phyloP scores from a whole-genome alignment of 2,329 filamentous ascomycete genomes.

The Aspergillus udagawae region DNA sequence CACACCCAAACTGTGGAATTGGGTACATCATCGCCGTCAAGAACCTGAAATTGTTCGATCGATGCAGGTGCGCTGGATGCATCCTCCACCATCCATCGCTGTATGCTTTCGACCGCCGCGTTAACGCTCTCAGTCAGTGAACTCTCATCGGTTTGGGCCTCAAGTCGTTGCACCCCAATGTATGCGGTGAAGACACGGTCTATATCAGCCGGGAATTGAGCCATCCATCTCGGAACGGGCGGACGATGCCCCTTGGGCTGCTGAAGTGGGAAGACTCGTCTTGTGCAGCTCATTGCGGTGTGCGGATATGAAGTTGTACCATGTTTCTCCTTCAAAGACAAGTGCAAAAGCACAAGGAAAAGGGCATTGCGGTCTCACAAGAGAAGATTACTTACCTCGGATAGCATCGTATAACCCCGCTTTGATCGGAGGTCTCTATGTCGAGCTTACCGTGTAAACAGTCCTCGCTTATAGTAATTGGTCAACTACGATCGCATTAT shows the following conservation, averaged over 20 bases:
- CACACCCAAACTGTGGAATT: conserved; percentile 8
- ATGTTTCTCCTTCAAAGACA: too few species aligned
- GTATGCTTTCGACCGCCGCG: background rate
- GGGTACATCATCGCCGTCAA: conserved; percentile 11
- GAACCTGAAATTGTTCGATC: conserved; percentile 9
- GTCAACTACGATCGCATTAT: too few species aligned
- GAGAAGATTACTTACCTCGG: too few species aligned
- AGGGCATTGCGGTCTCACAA: too few species aligned
- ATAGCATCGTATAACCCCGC: too few species aligned
- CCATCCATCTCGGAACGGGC: conserved; percentile 9
- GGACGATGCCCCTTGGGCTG: conserved; percentile 9
- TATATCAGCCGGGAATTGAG: conserved; percentile 1
- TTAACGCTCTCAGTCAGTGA: background rate
- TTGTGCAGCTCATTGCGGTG: background rate
- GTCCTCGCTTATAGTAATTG: too few species aligned
- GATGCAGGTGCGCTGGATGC: background rate
- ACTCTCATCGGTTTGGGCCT: background rate
- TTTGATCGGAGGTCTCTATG: too few species aligned
- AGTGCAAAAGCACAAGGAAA: too few species aligned
- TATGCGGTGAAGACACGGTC: conserved; percentile 12
- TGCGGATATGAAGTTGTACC: too few species aligned
- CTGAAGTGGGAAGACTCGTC: background rate
- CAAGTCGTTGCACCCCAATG: conserved; percentile 12
- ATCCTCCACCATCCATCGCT: background rate
- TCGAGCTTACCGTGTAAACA: too few species aligned